phyloP scores from a whole-genome alignment of 768 basidiomycete genomes.

The Symmetrospora coprosmae region DNA sequence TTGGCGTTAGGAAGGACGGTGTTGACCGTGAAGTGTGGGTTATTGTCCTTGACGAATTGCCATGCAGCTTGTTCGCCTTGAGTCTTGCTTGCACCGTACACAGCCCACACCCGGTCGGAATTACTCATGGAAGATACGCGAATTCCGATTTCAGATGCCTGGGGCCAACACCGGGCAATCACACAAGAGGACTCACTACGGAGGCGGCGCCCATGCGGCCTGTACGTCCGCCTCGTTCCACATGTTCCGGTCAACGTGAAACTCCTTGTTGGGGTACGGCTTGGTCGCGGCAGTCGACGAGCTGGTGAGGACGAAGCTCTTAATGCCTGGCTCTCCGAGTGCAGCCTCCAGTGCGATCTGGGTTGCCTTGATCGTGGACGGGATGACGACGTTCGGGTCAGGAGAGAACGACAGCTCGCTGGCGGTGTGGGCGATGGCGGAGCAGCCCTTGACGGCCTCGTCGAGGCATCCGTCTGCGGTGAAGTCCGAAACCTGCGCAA shows the following conservation, averaged over 20 bases:
- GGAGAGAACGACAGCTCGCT: constrained; percentile 1
- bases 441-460: neutral
- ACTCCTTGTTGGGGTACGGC: constrained; percentile 1
- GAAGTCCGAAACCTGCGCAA: neutral
- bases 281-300: neutral
- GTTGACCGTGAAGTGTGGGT: constrained; percentile 1
- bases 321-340: neutral
- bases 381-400: constrained; percentile 1
- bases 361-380: neutral
- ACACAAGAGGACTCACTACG: neutral
- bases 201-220: neutral
- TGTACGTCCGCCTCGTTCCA: constrained; percentile 3
- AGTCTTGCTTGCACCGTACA: neutral
- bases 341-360: constrained; percentile 7
- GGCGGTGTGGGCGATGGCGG: neutral
- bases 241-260: neutral
- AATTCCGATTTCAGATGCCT: neutral
- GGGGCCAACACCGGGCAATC: neutral
- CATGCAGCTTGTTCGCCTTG: constrained; percentile 1
- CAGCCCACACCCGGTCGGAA: neutral
- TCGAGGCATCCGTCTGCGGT: neutral
- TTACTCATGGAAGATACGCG: neutral
- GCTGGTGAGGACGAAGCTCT: constrained; percentile 9
- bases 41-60: constrained; percentile 9
- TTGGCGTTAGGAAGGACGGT: neutral